Evolutionary conservation across 2,329 filamentous ascomycete species (phyloP).

Genomic region (Pseudocercospora crystallina): DNA sequence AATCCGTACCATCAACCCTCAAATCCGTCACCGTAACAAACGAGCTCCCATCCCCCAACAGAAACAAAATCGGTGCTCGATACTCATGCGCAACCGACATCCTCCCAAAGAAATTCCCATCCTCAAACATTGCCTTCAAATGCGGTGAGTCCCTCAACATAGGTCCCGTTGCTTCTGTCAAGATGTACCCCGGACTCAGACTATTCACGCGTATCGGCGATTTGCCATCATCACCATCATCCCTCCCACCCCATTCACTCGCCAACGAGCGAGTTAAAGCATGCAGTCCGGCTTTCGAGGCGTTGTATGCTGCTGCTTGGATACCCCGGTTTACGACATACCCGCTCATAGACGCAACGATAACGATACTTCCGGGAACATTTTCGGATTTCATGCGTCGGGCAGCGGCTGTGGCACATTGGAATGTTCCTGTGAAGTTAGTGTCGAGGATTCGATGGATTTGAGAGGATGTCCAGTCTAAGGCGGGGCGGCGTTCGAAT

Average conservation of each 20-base stretch:
- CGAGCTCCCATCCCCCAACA: conserved; percentile 4
- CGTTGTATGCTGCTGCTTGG: conserved; percentile 49
- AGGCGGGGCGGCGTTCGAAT: conserved; percentile 22
- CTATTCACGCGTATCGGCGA: conserved; percentile 9
- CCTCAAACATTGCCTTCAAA: background rate
- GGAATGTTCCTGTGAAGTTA: conserved; percentile 36
- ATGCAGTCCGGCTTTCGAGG: conserved; percentile 54
- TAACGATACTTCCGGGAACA: conserved; percentile 34
- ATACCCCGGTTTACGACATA: conserved; percentile 38
- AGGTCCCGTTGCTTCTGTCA: background rate
- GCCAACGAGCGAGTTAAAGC: conserved; percentile 52
- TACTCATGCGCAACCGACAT: conserved; percentile 10
- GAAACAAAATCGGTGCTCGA: conserved; percentile 4
- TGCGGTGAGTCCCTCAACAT: background rate
- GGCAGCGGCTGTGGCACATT: conserved; percentile 30
- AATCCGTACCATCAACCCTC: conserved; percentile 5
- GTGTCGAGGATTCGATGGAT: conserved; percentile 36
- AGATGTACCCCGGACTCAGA: conserved; percentile 9
- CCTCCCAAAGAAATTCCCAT: conserved; percentile 8
- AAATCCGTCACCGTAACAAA: conserved; percentile 9
- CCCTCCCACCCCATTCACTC: conserved; percentile 49
- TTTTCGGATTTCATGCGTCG: conserved; percentile 28
- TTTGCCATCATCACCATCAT: background rate
- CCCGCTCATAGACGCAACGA: conserved; percentile 38
- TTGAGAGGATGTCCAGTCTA: conserved; percentile 29